Conservation (phyloP, 202 grass and related monocot species). For the Miscanthus sacchariflorus region DNA sequence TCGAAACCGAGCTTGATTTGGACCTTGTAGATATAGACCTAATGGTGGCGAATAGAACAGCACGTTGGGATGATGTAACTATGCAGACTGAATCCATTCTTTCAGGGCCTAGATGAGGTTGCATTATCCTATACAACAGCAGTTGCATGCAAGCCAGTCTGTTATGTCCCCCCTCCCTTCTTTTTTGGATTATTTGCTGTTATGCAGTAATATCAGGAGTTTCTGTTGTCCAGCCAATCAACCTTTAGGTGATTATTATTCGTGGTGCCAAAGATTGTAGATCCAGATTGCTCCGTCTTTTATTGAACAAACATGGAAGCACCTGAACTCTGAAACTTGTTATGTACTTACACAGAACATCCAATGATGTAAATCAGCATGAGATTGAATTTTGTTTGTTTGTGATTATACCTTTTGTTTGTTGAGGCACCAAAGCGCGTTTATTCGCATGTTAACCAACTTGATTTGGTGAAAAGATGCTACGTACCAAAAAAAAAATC, state of each 20-base stretch:
- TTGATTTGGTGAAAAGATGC: neutral
- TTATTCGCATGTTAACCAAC: neutral
- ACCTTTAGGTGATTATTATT: neutral
- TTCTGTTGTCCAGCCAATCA: neutral
- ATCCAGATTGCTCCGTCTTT: neutral
- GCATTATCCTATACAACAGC: neutral
- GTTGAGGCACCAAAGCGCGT: neutral
- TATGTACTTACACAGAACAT: neutral
- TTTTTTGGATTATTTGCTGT: neutral
- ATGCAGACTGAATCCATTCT: conserved; percentile 34
- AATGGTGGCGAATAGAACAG: conserved; percentile 17
- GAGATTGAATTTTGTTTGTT: neutral
- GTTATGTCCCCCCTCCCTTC: too few relatives aligned
- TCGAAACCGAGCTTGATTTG: conserved; percentile 53
- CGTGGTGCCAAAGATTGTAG: neutral
- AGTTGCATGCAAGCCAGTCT: neutral
- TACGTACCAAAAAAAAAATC: too few relatives aligned
- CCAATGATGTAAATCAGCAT: neutral
- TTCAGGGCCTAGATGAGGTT: conserved; percentile 55
- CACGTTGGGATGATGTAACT: conserved; percentile 21
- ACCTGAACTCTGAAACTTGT: neutral
- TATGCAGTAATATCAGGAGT: neutral
- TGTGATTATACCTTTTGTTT: neutral
- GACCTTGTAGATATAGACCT: conserved; percentile 47
- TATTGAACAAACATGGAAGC: neutral